Conservation (phyloP, 164 flowering plant species). For the Euptelea pleiosperma region DNA sequence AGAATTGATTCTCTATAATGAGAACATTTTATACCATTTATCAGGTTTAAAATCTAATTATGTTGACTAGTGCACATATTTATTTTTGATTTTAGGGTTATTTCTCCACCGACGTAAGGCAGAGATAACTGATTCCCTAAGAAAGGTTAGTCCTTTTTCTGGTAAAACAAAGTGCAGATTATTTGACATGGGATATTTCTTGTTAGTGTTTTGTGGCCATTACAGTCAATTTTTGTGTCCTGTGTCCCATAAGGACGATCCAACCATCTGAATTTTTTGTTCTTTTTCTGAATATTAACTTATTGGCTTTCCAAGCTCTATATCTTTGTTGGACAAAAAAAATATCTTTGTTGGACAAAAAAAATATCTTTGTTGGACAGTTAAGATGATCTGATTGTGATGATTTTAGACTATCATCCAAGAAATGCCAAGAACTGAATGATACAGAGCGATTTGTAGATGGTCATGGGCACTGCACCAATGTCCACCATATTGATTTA, state of each 20-base stretch:
- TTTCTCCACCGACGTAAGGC: constrained; percentile 98
- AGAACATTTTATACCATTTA: neutral
- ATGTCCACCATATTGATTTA: neutral
- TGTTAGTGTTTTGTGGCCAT: no score
- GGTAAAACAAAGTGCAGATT: neutral
- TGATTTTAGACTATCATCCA: neutral
- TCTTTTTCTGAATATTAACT: neutral
- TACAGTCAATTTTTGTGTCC: neutral
- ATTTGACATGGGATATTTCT: no score
- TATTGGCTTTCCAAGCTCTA: no score
- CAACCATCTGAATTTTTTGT: no score
- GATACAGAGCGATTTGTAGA: neutral
- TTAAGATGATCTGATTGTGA: neutral
- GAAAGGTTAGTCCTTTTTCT: constrained; percentile 59
- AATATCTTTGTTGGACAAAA: no score
- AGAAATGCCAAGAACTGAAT: neutral
- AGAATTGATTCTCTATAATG: neutral
- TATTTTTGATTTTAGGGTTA: constrained; percentile 50
- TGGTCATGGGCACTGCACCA: no score
- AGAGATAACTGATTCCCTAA: constrained; percentile 55
- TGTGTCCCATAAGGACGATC: neutral
- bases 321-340: no score
- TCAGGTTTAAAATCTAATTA: neutral
- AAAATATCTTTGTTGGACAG: neutral
- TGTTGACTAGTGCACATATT: constrained; percentile 5